Conservation (phyloP, 371 early-diverging fungal genomes). For the Mortierella sp. region DNA sequence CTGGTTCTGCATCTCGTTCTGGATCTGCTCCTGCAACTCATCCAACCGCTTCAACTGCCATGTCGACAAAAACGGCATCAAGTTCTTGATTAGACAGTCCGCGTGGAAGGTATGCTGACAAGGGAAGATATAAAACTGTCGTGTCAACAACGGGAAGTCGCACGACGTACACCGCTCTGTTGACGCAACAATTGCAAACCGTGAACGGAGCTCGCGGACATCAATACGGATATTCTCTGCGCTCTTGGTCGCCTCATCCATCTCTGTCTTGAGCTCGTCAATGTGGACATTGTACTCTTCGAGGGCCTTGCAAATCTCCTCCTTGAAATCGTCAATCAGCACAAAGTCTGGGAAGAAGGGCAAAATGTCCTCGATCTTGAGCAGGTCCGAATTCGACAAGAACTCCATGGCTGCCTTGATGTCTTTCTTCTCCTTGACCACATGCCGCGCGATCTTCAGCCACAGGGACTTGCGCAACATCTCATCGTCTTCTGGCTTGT, state of each 20-base stretch:
- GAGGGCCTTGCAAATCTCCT: conserved; percentile 86
- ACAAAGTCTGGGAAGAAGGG: conserved; percentile 97
- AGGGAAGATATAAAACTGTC: conserved; percentile 94
- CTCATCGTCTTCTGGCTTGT: conserved; percentile 88
- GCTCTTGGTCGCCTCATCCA: conserved; percentile 91
- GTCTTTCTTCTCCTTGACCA: conserved; percentile 85
- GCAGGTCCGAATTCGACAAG: conserved; percentile 80
- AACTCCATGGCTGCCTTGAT: conserved; percentile 90
- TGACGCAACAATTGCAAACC: conserved; percentile 84
- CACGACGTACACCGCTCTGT: conserved; percentile 89
- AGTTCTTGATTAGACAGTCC: conserved; percentile 84
- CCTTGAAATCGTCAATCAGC: conserved; percentile 95
- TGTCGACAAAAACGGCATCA: conserved; percentile 57
- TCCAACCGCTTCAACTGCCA: conserved; percentile 60
- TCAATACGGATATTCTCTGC: conserved; percentile 89
- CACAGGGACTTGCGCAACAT: conserved; percentile 88
- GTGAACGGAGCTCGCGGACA: conserved; percentile 79
- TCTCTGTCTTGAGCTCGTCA: conserved; percentile 83
- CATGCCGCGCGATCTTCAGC: conserved; percentile 92
- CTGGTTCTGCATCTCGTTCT: conserved; percentile 61
- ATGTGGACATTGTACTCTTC: conserved; percentile 89
- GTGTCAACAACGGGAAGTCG: conserved; percentile 78
- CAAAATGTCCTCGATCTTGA: conserved; percentile 95
- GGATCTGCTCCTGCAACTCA: conserved; percentile 71
- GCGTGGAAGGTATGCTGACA: conserved; percentile 96